phyloP scores from a whole-genome alignment of 176 grass and related monocot species.

The Bolboschoenus planiculmis region DNA sequence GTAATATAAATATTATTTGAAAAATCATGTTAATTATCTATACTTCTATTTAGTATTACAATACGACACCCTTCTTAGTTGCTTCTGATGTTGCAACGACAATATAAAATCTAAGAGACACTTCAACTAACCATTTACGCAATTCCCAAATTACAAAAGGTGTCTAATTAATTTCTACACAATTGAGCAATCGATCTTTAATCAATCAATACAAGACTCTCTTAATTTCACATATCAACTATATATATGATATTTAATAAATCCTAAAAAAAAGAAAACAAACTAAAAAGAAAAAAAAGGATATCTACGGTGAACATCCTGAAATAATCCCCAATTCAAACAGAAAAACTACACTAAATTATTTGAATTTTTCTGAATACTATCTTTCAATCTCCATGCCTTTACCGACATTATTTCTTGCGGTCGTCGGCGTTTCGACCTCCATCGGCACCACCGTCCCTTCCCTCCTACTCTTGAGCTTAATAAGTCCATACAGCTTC shows the following conservation, averaged over 20 bases:
- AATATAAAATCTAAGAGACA: neutral
- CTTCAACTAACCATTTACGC: neutral
- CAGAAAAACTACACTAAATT: neutral
- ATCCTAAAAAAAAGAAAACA: neutral
- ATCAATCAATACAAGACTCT: neutral
- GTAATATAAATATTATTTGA: neutral
- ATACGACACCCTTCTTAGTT: neutral
- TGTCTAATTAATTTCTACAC: neutral
- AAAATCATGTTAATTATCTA: neutral
- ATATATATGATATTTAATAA: neutral
- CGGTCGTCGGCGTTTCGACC: neutral
- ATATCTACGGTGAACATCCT: neutral
- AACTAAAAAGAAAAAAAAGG: neutral
- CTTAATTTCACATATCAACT: neutral
- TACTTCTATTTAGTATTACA: neutral
- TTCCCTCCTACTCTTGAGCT: conserved; percentile 13
- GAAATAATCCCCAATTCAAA: neutral
- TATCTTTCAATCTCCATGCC: conserved; percentile 15
- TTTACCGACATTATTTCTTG: neutral
- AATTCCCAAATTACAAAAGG: neutral
- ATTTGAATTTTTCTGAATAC: neutral
- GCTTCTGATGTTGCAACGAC: neutral
- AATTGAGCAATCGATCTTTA: neutral
- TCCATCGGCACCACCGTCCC: conserved; percentile 17
- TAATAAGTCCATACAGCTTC: conserved; percentile 21